Conservation (phyloP, 805 yeast species). For the Tetrapisispora pingtungensis region DNA sequence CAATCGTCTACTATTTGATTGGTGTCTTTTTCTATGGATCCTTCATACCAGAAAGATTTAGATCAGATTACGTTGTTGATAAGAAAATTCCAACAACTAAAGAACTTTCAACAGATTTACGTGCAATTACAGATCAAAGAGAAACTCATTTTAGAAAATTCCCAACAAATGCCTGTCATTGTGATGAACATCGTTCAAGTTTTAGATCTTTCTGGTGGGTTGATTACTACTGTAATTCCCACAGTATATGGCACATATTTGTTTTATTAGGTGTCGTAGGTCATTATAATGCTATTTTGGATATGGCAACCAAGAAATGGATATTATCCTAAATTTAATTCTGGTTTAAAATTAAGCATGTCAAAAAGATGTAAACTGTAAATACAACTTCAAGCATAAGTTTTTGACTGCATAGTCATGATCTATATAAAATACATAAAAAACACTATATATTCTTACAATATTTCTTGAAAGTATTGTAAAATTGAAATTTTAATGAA, state of each 20-base stretch:
- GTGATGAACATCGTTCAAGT: constrained; percentile 19
- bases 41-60: constrained; percentile 80
- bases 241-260: constrained; percentile 88
- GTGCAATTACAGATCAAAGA: constrained; percentile 25
- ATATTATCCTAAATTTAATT: neutral
- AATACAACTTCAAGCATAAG: no score
- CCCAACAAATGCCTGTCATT: constrained; percentile 29
- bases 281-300: constrained; percentile 71
- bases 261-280: constrained; percentile 85
- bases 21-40: constrained; percentile 88
- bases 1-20: constrained; percentile 60
- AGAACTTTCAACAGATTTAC: constrained; percentile 23
- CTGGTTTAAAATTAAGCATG: no score
- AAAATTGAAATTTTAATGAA: no score
- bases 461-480: no score
- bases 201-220: constrained; percentile 73
- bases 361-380: no score
- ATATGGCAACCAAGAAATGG: constrained; percentile 47
- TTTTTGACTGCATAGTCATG: no score
- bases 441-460: neutral
- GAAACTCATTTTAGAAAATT: constrained; percentile 33
- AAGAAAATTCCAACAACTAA: constrained; percentile 32
- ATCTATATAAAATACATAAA: no score
- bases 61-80: constrained; percentile 56
- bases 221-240: constrained; percentile 66